Evolutionary conservation across 768 basidiomycete genomes (phyloP).

Genomic region (Tylopilus felleus): DNA sequence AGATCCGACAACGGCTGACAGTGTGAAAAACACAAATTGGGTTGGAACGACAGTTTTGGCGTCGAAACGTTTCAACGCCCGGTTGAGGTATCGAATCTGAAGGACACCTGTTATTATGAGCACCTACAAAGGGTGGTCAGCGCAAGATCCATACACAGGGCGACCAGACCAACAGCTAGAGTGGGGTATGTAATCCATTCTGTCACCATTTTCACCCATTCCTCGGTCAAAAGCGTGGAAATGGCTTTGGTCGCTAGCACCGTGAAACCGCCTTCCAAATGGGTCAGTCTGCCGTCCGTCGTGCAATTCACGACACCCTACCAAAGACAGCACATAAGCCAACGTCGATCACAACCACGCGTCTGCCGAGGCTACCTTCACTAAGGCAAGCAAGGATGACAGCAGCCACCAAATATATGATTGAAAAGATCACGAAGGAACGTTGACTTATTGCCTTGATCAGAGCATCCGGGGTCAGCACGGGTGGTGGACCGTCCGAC

Average conservation of each 20-base stretch:
- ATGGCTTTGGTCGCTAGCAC: slow-evolving; percentile 92
- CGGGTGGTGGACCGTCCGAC: slow-evolving; percentile 52
- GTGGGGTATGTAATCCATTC: slow-evolving; percentile 84
- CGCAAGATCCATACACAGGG: background rate
- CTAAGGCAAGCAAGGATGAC: slow-evolving; percentile 64
- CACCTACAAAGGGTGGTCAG: slow-evolving; percentile 42
- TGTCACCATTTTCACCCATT: slow-evolving; percentile 73
- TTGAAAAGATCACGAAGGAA: slow-evolving; percentile 73
- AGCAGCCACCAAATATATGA: slow-evolving; percentile 55
- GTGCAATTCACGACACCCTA: slow-evolving; percentile 25
- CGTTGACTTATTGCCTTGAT: slow-evolving; percentile 65
- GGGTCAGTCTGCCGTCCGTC: background rate
- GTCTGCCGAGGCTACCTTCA: slow-evolving; percentile 56
- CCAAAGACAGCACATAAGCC: slow-evolving; percentile 86
- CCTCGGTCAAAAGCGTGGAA: slow-evolving; percentile 76
- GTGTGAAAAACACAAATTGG: slow-evolving; percentile 92
- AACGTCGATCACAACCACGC: slow-evolving; percentile 80
- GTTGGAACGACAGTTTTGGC: slow-evolving; percentile 93
- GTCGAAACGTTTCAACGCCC: slow-evolving; percentile 90
- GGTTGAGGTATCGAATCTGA: slow-evolving; percentile 81
- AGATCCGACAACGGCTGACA: slow-evolving; percentile 90
- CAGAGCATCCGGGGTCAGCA: slow-evolving; percentile 65
- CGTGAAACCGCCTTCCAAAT: slow-evolving; percentile 76
- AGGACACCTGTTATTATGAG: slow-evolving; percentile 70
- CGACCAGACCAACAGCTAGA: slow-evolving; percentile 49